These are phyloP conservation scores for Hirschfeldia incana DNA, from an alignment of 345 rosid genomes.

Conservation along the genomic window DNA sequence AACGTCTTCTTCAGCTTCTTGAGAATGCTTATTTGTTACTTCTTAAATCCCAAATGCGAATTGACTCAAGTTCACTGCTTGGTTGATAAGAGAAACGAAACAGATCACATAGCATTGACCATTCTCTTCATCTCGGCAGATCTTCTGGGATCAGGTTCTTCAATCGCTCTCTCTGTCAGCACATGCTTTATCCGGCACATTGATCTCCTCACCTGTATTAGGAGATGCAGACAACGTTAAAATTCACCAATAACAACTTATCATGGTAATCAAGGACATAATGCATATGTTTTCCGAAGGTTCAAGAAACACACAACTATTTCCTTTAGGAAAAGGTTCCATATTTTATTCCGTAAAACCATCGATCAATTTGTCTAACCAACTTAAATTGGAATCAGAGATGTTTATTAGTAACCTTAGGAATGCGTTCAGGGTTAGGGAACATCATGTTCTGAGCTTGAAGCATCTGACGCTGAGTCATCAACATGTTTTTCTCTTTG, in stretches of 20 bases:
- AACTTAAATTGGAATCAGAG: neutral
- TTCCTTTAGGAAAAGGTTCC: neutral
- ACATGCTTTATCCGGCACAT: conserved; percentile 91
- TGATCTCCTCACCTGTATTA: conserved; percentile 72
- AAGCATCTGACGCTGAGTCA: conserved; percentile 97
- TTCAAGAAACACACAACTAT: neutral
- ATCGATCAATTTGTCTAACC: neutral
- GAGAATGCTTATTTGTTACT: neutral
- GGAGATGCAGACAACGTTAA: neutral
- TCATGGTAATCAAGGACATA: neutral
- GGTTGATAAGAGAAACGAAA: neutral
- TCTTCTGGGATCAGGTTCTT: conserved; percentile 80
- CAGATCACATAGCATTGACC: conserved; percentile 71
- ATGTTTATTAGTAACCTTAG: conserved; percentile 56
- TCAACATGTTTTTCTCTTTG: conserved; percentile 95
- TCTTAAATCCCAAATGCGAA: neutral
- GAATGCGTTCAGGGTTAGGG: conserved; percentile 94
- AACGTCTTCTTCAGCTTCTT: neutral
- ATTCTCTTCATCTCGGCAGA: conserved; percentile 88
- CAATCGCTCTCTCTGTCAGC: conserved; percentile 84
- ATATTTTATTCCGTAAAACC: too few relatives aligned
- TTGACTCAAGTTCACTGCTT: neutral
- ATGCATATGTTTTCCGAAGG: neutral
- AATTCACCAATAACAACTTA: neutral
- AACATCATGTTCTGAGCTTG: conserved; percentile 78